These are phyloP conservation scores for Endocladia muricata DNA, from an alignment of 31 red algal species.

Conservation along the genomic window DNA sequence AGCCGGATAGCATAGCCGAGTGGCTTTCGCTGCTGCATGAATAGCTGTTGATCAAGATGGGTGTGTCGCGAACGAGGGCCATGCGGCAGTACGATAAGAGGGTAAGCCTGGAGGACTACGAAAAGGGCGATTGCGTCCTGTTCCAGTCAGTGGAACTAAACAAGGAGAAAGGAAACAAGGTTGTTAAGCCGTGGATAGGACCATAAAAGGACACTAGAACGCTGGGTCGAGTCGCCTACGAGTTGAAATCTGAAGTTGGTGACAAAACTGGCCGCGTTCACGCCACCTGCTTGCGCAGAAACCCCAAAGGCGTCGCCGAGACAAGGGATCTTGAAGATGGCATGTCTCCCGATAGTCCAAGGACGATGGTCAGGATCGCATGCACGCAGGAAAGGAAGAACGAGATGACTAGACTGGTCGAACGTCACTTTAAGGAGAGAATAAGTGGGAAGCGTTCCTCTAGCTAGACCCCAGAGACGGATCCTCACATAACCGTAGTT, in stretches of 20 bases:
- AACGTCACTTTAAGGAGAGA: background rate
- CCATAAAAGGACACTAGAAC: constrained; percentile 11
- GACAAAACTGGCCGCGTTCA: background rate
- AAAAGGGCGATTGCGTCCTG: constrained; percentile 25
- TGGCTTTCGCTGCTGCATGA: background rate
- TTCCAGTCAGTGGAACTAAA: background rate
- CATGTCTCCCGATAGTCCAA: background rate
- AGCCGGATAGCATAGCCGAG: constrained; percentile 8
- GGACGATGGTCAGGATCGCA: background rate
- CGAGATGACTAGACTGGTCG: background rate
- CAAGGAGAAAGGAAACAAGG: constrained; percentile 7
- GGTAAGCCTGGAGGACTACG: background rate
- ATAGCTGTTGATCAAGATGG: background rate
- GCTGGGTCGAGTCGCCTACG: constrained; percentile 13
- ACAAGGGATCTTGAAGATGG: background rate
- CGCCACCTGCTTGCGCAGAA: constrained; percentile 3
- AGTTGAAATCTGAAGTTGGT: constrained; percentile 4
- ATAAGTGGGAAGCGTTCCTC: background rate
- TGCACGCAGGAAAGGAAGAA: background rate
- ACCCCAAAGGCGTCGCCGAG: background rate
- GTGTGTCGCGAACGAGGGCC: background rate
- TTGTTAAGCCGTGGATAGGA: constrained; percentile 19
- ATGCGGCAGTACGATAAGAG: constrained; percentile 19
- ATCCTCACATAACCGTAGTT: background rate
- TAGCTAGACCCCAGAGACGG: background rate